A percentile compares a stretch with the other conserved stretches of the same genome.
phyloP scores from a whole-genome alignment of 257 asterid species.

The Salvia miltiorrhiza region DNA sequence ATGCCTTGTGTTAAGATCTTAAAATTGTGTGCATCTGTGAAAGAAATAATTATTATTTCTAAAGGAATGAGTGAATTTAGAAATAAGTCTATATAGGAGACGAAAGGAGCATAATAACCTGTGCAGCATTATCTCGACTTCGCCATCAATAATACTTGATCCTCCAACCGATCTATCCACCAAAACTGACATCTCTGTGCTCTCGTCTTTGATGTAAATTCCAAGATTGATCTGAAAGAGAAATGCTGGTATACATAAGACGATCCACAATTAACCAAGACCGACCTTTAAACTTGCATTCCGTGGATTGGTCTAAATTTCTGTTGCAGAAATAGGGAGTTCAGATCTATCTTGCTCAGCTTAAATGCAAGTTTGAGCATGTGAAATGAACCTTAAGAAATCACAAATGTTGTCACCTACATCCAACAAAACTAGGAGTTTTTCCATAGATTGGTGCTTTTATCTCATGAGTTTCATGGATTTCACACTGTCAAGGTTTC shows the following conservation, averaged over 20 bases:
- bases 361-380: neutral
- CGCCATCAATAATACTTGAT: slow-evolving; percentile 78
- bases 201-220: slow-evolving; percentile 68
- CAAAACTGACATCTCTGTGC: slow-evolving; percentile 76
- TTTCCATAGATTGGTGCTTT: slow-evolving; percentile 1
- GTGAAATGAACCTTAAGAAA: neutral
- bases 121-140: slow-evolving; percentile 92
- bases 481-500: too few species aligned
- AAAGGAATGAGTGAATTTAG: neutral
- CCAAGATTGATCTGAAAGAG: slow-evolving; percentile 86
- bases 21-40: neutral
- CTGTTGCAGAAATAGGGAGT: neutral
- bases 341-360: neutral
- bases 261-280: neutral
- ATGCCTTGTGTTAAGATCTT: slow-evolving; percentile 18
- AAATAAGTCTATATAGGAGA: neutral
- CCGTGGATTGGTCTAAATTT: too few species aligned
- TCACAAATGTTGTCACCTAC: neutral
- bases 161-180: slow-evolving; percentile 98
- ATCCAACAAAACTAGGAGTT: neutral
- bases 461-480: neutral
- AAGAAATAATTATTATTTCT: neutral
- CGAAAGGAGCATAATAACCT: slow-evolving; percentile 39
- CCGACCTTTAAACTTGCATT: neutral
- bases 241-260: neutral